Evolutionary conservation across 306 rosid species (phyloP), one percentile per base, ranked within the genome.

Genomic region (Quercus bicolor): DNA sequence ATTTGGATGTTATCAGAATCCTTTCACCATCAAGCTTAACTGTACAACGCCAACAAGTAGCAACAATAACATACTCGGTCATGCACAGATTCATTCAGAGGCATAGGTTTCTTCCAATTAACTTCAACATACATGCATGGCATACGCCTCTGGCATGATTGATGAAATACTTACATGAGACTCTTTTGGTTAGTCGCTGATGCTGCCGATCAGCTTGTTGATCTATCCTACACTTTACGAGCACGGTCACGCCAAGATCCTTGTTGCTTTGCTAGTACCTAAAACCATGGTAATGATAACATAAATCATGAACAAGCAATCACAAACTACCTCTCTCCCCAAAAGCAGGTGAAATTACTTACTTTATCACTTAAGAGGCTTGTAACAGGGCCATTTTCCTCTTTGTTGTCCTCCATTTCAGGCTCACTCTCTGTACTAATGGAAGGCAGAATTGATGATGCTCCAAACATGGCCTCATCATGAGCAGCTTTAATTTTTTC

Each of bases 161-260:
- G 65, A 59, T 59, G 65, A 59, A 59, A 11, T 28, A 59, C 57
- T 52, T 7, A 14, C 11, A 60, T 24, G 23, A 23, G 19, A 37
- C 8, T 29, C 29, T 20, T 8, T 61, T 23, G 56, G 54, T n/a
- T 9, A 68, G 37, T 59, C 61, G 16, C 65, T 10, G 33, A 52
- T 29, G 31, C 56, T 26, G 37, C 54, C 33, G 28, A 48, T 28
- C 52, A 5, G 29, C 71, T 37, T 48, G 37, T 72, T 13, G 9
- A 71, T 24, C 52, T 14, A 65, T 55, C 71, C 81, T 86, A 86
- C 5, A 76, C 68, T 56, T 74, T 80, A 16, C 91, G 93, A 73
- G 91, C 94, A 60, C 97, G 92, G 37, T 94, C 98, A 13, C 97
- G 97, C 98, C 98, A 95, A 28, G 95, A 92, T 21, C 96, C 94